Evolutionary conservation across 1,284 basidiomycete genomes (phyloP), one percentile per base, ranked within the genome.

Genomic region (Pyrrhoderma lamaoense): DNA sequence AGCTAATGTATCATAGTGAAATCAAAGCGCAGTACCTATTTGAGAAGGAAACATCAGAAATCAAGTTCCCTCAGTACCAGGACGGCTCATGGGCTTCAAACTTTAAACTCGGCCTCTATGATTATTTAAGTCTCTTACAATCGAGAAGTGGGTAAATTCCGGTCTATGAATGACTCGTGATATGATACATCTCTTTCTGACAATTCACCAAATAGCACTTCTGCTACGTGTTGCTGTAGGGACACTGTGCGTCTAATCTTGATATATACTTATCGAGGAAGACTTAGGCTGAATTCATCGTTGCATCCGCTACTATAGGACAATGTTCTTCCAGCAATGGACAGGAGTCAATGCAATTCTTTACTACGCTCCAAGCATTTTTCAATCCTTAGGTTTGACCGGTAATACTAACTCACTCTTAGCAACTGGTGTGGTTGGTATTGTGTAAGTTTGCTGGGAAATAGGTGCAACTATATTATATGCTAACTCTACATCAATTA

Each of bases 391-490:
- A 14, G 76, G 80, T 18, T 64, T 85, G 40, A 73, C 69, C 1
- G 80, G 80, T 1, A 82, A 76, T 59, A 74, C 82, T 0, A 75
- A 71, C 35, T 77, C 75, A 0, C 72, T 89, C 1, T 73, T 91
- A 31, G 85, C 88, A 1, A 91, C 89, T 8, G 89, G 89, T 46
- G 80, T 91, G 9, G 89, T 90, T 52, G 89, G 89, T 44, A 79
- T 91, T 60, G 83, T 79, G 77, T 82, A 69, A 42, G 79, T 69
- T 42, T 25, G 52, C 2, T 56, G 40, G 27, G 7, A 31, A 31
- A 31, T 31, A 31, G 11, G 27, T 57, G 8, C 18, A 34, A 23
- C 14, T 45, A 23, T 14, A 22, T 22, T 22, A 27, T 38, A n/a
- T 5, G 11, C 27, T 31, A 31, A 31, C 11, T 31, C 5, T 5